Conservation (phyloP, 176 grass and related monocot genomes). For the Carex myosuroides region DNA sequence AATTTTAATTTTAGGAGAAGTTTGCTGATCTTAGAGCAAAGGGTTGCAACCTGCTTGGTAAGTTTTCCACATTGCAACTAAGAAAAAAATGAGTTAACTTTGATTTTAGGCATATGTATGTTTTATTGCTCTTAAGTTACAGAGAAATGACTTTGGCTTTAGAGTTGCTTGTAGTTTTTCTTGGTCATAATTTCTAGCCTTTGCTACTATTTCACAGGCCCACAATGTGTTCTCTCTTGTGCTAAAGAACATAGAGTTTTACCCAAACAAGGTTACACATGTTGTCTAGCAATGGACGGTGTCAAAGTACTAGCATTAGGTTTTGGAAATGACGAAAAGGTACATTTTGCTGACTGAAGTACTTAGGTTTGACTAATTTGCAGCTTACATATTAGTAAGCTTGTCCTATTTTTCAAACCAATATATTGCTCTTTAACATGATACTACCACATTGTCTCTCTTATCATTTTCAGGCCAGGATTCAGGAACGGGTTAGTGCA, state of each 20-base stretch:
- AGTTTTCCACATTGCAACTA: slow-evolving; percentile 7
- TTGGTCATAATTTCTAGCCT: neutral
- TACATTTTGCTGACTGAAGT: slow-evolving; percentile 17
- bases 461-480: slow-evolving; percentile 51
- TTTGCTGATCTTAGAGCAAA: slow-evolving; percentile 66
- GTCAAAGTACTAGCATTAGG: slow-evolving; percentile 79
- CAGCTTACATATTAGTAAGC: slow-evolving; percentile 5
- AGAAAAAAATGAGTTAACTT: neutral
- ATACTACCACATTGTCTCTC: neutral
- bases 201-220: slow-evolving; percentile 45
- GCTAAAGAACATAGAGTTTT: slow-evolving; percentile 73
- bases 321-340: slow-evolving; percentile 83
- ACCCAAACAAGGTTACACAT: slow-evolving; percentile 94
- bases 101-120: neutral
- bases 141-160: slow-evolving; percentile 12
- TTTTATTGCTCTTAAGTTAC: neutral
- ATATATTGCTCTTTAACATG: neutral
- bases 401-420: neutral
- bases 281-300: slow-evolving; percentile 95
- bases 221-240: slow-evolving; percentile 81
- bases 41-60: slow-evolving; percentile 83
- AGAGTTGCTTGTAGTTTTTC: slow-evolving; percentile 9
- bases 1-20: slow-evolving; percentile 55
- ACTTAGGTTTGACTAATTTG: neutral
- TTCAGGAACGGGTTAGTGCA: slow-evolving; percentile 60